Evolutionary conservation across 768 basidiomycete species (phyloP).

Genomic region (Dentipellis fragilis): DNA sequence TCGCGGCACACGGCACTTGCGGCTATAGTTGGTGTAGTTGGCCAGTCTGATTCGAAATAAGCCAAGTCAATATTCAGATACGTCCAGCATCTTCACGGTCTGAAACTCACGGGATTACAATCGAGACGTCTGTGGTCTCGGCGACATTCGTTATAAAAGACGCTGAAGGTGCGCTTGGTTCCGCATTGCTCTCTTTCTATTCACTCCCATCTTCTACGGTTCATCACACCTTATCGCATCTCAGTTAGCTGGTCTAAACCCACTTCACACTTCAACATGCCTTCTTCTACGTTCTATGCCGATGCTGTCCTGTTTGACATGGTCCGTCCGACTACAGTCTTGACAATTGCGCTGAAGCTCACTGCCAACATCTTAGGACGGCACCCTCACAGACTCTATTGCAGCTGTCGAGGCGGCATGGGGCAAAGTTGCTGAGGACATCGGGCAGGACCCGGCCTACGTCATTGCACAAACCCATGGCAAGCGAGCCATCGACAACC

Average conservation of each 20-base stretch:
- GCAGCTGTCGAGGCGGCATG: conserved; percentile 67
- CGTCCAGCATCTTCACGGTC: too few relatives aligned
- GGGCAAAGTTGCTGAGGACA: conserved; percentile 60
- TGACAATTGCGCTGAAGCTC: conserved; percentile 3
- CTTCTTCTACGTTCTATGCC: conserved; percentile 28
- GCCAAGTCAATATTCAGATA: too few relatives aligned
- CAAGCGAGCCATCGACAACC: conserved; percentile 69
- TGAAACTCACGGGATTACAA: too few relatives aligned
- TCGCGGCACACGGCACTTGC: too few relatives aligned
- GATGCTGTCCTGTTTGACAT: conserved; percentile 64
- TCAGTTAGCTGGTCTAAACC: background rate
- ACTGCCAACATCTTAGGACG: conserved; percentile 33
- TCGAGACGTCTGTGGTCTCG: too few relatives aligned
- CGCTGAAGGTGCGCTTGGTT: background rate
- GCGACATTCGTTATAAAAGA: too few relatives aligned
- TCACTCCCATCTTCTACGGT: background rate
- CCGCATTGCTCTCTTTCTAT: background rate
- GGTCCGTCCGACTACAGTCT: conserved; percentile 25
- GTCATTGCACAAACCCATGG: conserved; percentile 74
- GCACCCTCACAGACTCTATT: conserved; percentile 68
- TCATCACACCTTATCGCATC: background rate
- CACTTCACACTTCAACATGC: background rate
- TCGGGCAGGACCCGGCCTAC: conserved; percentile 54
- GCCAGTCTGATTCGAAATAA: too few relatives aligned
- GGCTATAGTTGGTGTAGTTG: too few relatives aligned